phyloP scores from a whole-genome alignment of 2,329 filamentous ascomycete genomes.

The Fusarium euwallaceae region DNA sequence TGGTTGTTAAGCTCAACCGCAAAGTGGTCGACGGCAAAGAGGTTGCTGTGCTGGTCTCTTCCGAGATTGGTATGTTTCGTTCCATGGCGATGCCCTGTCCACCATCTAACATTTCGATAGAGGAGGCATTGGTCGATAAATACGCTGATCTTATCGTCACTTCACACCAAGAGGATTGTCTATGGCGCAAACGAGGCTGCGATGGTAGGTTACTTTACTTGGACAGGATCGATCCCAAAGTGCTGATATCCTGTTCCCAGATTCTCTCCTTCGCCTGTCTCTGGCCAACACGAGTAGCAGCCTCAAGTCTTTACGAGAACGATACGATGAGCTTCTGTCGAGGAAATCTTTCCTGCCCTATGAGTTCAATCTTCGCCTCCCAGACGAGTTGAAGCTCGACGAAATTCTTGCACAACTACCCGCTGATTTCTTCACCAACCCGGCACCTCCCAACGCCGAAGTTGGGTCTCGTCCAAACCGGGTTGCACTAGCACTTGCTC shows the following conservation, averaged over 20 bases:
- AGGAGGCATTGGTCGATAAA: slow-evolving; percentile 78
- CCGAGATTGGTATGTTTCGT: slow-evolving; percentile 65
- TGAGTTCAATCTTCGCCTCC: slow-evolving; percentile 71
- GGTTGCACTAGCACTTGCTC: slow-evolving; percentile 75
- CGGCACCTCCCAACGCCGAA: slow-evolving; percentile 50
- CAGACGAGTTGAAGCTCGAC: slow-evolving; percentile 65
- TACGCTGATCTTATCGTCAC: slow-evolving; percentile 80
- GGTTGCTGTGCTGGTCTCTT: slow-evolving; percentile 65
- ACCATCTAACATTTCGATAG: slow-evolving; percentile 50
- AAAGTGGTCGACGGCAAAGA: slow-evolving; percentile 70
- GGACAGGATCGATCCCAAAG: slow-evolving; percentile 33
- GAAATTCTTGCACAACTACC: slow-evolving; percentile 64
- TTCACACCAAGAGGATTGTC: slow-evolving; percentile 83
- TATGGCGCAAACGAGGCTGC: slow-evolving; percentile 90
- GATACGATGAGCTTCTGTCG: slow-evolving; percentile 73
- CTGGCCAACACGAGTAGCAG: slow-evolving; percentile 72
- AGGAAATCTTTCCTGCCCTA: slow-evolving; percentile 71
- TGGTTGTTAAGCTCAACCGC: slow-evolving; percentile 82
- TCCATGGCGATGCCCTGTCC: neutral
- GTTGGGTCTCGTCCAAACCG: slow-evolving; percentile 61
- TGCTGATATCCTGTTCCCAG: slow-evolving; percentile 52
- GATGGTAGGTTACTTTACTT: slow-evolving; percentile 69
- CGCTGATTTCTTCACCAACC: slow-evolving; percentile 65
- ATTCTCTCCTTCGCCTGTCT: slow-evolving; percentile 71
- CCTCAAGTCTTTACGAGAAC: slow-evolving; percentile 68